Percentiles rank a stretch among this genome's conserved stretches.
These are phyloP conservation scores for Kodamaea derodonti DNA, from an alignment of 1,139 yeast species.

Conservation along the genomic window DNA sequence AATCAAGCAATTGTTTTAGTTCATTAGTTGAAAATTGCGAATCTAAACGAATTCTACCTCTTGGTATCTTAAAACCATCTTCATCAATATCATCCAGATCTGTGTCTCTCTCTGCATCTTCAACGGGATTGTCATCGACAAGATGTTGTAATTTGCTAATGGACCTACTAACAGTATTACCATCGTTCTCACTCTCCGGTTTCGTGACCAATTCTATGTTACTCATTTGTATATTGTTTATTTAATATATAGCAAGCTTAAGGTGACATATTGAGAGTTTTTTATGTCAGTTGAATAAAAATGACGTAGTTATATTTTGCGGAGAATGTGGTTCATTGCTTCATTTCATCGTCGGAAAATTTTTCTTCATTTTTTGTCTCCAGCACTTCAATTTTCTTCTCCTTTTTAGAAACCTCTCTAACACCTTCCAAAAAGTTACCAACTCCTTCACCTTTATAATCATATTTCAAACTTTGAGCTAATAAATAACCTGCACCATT, in stretches of 20 bases:
- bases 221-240: conserved; percentile 6
- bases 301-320: too few species aligned
- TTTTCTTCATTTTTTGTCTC: not conserved
- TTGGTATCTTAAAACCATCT: conserved; percentile 38
- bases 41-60: conserved; percentile 38
- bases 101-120: conserved; percentile 3
- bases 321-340: not conserved
- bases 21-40: conserved; percentile 40
- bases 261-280: too few species aligned
- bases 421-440: conserved; percentile 48
- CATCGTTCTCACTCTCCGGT: conserved; percentile 7
- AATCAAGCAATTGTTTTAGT: conserved; percentile 25
- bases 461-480: conserved; percentile 48
- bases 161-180: not conserved
- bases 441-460: conserved; percentile 58
- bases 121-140: conserved; percentile 1
- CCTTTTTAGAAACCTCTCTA: conserved; percentile 4
- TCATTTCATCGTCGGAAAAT: not conserved
- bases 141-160: conserved; percentile 1
- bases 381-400: conserved; percentile 6
- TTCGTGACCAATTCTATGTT: conserved; percentile 18
- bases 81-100: conserved; percentile 19
- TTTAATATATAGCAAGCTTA: not conserved
- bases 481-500: conserved; percentile 52
- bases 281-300: too few species aligned